Base-by-base conservation (phyloP, 2,329 filamentous ascomycete species). In the Ophiostoma montium region DNA sequence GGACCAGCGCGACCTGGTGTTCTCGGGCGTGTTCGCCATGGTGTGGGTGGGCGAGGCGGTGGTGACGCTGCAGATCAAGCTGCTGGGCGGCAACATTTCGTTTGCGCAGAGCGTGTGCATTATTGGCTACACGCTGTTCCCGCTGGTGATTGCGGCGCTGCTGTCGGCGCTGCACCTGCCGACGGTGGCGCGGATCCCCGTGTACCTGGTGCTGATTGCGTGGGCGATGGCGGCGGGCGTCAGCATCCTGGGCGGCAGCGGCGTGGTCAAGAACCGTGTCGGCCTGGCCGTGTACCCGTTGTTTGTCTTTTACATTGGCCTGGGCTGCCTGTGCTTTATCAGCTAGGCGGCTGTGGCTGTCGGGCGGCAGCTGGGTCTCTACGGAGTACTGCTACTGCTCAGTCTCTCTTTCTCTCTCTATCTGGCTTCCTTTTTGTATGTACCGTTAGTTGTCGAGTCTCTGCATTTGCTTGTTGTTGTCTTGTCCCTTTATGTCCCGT, bases 91-190 rank as follows among this genome's bases (percentile, higher is more conserved):
- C 42, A 95, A 92, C 70, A 95, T 98, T 60, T 95, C 92, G 16
- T 98, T 98, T 65, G 92, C 94, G 61, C 92, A 98, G 66, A 94
- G 88, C 51, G 78, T 98, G 57, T 96, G 89, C 65, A 94, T 98
- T 59, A 98, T 98, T 62, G 92, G 92, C 42, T 98, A 98, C 67
- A 98, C 92, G 1, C 78, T 98, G 50, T 98, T 98, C 68, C 92
- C 92, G 2, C 78, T 98, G 48, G 92, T 96, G 58, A 85, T 98
- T 57, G 94, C 94, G 8, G 81, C 90, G 2, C 70, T 95, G 47
- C 78, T 98, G 55, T 95, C 88, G 50, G 90, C 90, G 1, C 62
- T 98, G 31, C 74, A 78, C 46, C 74, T 96, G 8, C 83, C 81
- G 38, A 83, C 79, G 58, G 84, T 96, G 55, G 78, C 84, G 6